These are phyloP conservation scores for Chrysopogon serrulatus DNA, from an alignment of 176 grass and related monocot genomes.

Conservation along the genomic window DNA sequence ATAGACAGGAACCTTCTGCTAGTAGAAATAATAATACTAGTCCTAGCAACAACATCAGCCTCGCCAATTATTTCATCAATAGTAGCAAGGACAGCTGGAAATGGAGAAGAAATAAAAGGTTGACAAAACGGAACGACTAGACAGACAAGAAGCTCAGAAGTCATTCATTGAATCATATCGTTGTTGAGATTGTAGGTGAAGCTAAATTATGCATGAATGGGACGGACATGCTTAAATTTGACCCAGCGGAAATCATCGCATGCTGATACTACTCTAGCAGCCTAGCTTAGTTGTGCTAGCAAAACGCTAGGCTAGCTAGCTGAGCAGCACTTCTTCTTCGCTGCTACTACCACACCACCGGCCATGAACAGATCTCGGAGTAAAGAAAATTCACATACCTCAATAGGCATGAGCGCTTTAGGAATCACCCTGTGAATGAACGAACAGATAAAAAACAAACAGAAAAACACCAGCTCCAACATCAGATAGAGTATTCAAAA, in stretches of 20 bases:
- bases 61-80: not conserved
- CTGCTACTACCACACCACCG: not conserved
- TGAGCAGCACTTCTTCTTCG: not conserved
- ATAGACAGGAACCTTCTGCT: not conserved
- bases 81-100: not conserved
- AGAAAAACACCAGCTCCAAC: not conserved
- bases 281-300: not conserved
- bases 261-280: not conserved
- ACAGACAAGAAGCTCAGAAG: not conserved
- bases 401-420: slow-evolving; percentile 75
- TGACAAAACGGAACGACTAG: not conserved
- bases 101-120: not conserved
- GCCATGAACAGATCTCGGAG: not conserved
- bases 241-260: not conserved
- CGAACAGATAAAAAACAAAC: not conserved
- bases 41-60: too few species aligned
- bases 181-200: not conserved
- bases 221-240: not conserved
- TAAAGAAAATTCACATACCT: slow-evolving; percentile 29
- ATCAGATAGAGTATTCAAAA: not conserved
- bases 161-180: not conserved
- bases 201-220: not conserved
- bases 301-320: not conserved
- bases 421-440: slow-evolving; percentile 60
- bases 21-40: not conserved